A percentile compares a stretch with the other conserved stretches of the same genome.
phyloP scores from a whole-genome alignment of 345 rosid genomes.

The Mallotus nudiflorus region DNA sequence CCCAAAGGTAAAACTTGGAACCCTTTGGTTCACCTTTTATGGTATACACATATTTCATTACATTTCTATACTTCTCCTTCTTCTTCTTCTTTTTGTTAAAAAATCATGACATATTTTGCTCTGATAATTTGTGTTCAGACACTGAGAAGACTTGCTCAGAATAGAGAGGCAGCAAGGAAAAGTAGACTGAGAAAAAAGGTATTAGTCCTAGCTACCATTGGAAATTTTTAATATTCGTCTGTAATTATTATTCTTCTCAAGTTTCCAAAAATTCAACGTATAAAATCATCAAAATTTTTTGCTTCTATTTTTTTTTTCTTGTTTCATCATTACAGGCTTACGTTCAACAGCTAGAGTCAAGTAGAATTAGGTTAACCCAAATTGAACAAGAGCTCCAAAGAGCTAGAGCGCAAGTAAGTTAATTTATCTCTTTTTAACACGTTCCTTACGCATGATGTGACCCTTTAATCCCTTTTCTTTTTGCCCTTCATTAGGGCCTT shows the following conservation, averaged over 20 bases:
- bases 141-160: constrained; percentile 95
- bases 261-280: constrained; percentile 7
- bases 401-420: constrained; percentile 76
- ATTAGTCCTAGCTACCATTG: constrained; percentile 7
- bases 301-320: background rate
- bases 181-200: constrained; percentile 96
- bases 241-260: background rate
- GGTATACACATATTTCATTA: background rate
- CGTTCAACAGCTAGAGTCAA: constrained; percentile 93
- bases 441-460: background rate
- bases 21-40: background rate
- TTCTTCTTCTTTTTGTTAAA: background rate
- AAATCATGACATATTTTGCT: constrained; percentile 12
- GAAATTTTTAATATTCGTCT: background rate
- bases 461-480: background rate
- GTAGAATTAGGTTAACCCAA: constrained; percentile 89
- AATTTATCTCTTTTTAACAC: background rate
- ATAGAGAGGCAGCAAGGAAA: constrained; percentile 99
- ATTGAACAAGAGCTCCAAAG: constrained; percentile 93
- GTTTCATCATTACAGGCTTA: constrained; percentile 63
- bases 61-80: background rate
- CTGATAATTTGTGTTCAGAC: constrained; percentile 41
- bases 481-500: constrained; percentile 53
- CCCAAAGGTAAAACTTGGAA: constrained; percentile 38
- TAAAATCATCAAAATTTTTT: background rate